Evolutionary conservation across 1,139 yeast species (phyloP).

Genomic region (Geotrichum bryndzae): DNA sequence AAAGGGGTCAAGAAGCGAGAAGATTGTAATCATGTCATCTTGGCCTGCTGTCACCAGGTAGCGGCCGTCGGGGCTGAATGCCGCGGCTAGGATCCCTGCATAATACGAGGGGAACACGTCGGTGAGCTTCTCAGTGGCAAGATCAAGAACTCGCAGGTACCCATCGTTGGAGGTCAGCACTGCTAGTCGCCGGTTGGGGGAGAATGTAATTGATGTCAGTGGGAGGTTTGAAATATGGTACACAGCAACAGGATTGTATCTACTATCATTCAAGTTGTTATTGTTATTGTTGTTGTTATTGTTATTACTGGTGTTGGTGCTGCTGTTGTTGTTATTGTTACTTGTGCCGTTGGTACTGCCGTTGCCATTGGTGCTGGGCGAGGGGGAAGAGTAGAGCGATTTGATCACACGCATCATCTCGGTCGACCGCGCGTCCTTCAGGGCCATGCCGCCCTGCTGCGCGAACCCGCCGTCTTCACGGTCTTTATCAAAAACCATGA

Average conservation of each 20-base stretch:
- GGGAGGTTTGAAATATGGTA: conserved; percentile 57
- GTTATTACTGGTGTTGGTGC: conserved; percentile 3
- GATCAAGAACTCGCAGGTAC: conserved; percentile 52
- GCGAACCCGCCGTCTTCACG: conserved; percentile 36
- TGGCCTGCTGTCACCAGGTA: conserved; percentile 51
- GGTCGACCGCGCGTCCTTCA: conserved; percentile 24
- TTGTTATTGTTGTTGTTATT: conserved; percentile 27
- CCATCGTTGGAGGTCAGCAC: conserved; percentile 67
- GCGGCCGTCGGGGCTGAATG: conserved; percentile 60
- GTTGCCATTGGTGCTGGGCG: neutral
- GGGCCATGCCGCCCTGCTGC: conserved; percentile 18
- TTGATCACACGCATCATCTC: conserved; percentile 29
- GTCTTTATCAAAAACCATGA: conserved; percentile 39
- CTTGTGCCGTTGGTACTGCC: neutral
- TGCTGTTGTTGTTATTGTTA: conserved; percentile 3
- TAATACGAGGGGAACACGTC: conserved; percentile 64
- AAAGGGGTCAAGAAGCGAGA: conserved; percentile 23
- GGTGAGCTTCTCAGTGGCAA: conserved; percentile 43
- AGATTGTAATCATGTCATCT: conserved; percentile 38
- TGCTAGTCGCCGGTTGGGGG: conserved; percentile 40
- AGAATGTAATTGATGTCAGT: conserved; percentile 48
- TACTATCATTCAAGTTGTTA: neutral
- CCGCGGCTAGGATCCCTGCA: conserved; percentile 55
- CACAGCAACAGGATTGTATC: conserved; percentile 49
- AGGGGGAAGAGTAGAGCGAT: conserved; percentile 19